Evolutionary conservation across 2,329 filamentous ascomycete genomes (phyloP), one percentile per base, ranked within the genome.

Genomic region (Parastagonospora nodorum): DNA sequence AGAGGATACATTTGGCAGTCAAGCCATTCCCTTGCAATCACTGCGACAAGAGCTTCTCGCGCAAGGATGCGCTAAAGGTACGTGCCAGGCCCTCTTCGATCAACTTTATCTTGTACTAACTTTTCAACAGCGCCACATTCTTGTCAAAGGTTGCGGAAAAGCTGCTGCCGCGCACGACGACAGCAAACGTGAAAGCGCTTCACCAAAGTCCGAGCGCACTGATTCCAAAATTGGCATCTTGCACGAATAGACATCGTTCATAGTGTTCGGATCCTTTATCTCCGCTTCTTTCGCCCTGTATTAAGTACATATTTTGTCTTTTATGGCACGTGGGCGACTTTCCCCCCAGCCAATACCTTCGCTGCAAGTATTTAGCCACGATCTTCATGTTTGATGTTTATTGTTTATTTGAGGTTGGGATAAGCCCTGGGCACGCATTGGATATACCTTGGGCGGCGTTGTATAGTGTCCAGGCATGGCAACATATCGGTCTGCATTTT

Each of bases 11-110:
- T 74, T 76, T 97, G 50, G 90, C 92, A 0, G 90, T 97, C 35
- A 99, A 99, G 80, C 94, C 94, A 0, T 97, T 93, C 73, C 92
- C 92, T 0, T 99, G 94, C 72, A 84, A 80, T 6, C 88, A 88
- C 67, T 99, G 94, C 71, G 92, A 96, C 55, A 97, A 97, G 83
- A 94, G 90, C 71, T 99, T 99, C 68, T 97, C 92, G 2, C 83
- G 94, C 52, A 97, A 97, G 72, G 94, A 97, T 74, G 94, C 94
- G 8, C 79, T 99, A 28, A 97, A 97, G 89, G 94, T 97, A 78
- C 65, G 84, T 77, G 37, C 11, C 2, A 9, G 32, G 35, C 5
- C 0, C 14, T 29, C 4, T 45, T 5, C 2, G 50, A 32, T 43
- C 16, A 14, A 28, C 10, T 8, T 82, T 77, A 84, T 12, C 30